Conservation (phyloP, 148 eudicot species). For the Mesembryanthemum crystallinum region DNA sequence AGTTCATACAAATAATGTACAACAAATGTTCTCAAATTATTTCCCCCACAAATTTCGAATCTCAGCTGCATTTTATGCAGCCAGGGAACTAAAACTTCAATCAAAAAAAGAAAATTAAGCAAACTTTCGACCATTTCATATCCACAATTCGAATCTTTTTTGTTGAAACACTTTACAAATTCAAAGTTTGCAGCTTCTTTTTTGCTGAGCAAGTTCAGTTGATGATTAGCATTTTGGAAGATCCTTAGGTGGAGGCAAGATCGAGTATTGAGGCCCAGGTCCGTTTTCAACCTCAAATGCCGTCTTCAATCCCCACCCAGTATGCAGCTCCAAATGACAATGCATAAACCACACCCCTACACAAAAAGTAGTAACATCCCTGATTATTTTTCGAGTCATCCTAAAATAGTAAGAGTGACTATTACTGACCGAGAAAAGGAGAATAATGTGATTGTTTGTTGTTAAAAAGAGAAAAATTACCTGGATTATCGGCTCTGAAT, state of each 20-base stretch:
- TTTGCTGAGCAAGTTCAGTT: not conserved
- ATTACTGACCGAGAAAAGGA: too few species aligned
- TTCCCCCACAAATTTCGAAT: slow-evolving; percentile 3
- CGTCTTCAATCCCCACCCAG: slow-evolving; percentile 55
- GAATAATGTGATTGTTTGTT: too few species aligned
- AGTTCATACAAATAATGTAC: not conserved
- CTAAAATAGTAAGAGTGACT: not conserved
- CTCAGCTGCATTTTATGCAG: slow-evolving; percentile 30
- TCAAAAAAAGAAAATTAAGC: not conserved
- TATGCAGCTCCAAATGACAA: slow-evolving; percentile 60
- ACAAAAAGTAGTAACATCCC: too few species aligned
- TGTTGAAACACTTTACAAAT: not conserved
- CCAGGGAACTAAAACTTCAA: not conserved
- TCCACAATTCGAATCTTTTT: not conserved
- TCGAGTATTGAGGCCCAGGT: slow-evolving; percentile 33
- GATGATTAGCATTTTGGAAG: slow-evolving; percentile 41
- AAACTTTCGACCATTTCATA: not conserved
- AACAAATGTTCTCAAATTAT: not conserved
- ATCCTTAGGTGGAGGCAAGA: slow-evolving; percentile 52
- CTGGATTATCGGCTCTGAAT: slow-evolving; percentile 59
- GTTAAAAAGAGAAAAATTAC: slow-evolving; percentile 4
- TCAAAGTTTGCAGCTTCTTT: not conserved
- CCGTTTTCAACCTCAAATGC: slow-evolving; percentile 57
- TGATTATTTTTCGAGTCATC: too few species aligned
- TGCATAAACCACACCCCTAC: slow-evolving; percentile 62